A percentile compares a stretch with the other conserved stretches of the same genome.
phyloP scores from a whole-genome alignment of 2,329 filamentous ascomycete species.

The Keithomyces neogunnii region DNA sequence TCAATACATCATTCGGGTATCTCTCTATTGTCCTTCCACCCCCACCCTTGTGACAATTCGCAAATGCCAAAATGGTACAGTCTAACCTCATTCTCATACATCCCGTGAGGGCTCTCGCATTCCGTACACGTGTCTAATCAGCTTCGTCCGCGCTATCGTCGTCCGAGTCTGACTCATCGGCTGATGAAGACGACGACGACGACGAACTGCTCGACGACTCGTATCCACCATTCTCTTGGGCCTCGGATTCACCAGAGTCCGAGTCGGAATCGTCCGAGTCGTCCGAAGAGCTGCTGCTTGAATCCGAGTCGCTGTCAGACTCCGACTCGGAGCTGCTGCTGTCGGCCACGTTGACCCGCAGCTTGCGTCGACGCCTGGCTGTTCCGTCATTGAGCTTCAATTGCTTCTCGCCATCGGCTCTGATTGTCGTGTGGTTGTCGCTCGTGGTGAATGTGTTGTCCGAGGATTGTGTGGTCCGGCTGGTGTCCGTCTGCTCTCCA shows the following conservation, averaged over 20 bases:
- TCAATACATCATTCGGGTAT: slow-evolving; percentile 4
- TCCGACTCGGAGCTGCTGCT: slow-evolving; percentile 28
- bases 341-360: slow-evolving; percentile 37
- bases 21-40: slow-evolving; percentile 4
- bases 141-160: slow-evolving; percentile 11
- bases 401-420: slow-evolving; percentile 27
- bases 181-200: slow-evolving; percentile 30
- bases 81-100: slow-evolving; percentile 4
- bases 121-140: not conserved
- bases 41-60: not conserved
- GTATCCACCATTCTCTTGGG: slow-evolving; percentile 10
- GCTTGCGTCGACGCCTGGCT: slow-evolving; percentile 44
- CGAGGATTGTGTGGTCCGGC: slow-evolving; percentile 21
- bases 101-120: not conserved
- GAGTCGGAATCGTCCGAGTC: slow-evolving; percentile 27
- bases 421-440: slow-evolving; percentile 16
- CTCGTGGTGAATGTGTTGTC: slow-evolving; percentile 17
- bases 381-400: slow-evolving; percentile 37
- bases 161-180: slow-evolving; percentile 25
- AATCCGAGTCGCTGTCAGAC: slow-evolving; percentile 20
- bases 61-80: slow-evolving; percentile 9
- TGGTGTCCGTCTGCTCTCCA: slow-evolving; percentile 31
- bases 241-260: slow-evolving; percentile 12
- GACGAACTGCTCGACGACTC: slow-evolving; percentile 34
- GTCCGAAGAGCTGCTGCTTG: slow-evolving; percentile 27